Evolutionary conservation across 352 stramenopile genomes (phyloP), one percentile per base, ranked within the genome.

Genomic region (Elongisporangium undulatum): DNA sequence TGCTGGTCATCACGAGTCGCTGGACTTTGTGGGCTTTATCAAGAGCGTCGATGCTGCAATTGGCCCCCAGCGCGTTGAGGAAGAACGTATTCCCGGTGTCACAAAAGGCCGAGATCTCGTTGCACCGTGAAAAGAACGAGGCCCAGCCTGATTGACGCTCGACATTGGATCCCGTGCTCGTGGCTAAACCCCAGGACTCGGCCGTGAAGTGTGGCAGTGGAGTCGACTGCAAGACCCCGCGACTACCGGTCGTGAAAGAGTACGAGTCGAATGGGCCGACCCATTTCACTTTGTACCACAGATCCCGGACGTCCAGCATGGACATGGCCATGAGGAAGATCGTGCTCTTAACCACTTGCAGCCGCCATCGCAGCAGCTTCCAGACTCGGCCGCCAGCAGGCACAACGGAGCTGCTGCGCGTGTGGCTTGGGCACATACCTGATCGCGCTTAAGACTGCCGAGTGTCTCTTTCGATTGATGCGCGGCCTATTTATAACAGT

Each of bases 271-370:
- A 54, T 17, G 67, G 59, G 3, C 67, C 67, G 53, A 74, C 57
- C 67, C 67, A 74, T 13, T 58, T 50, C 53, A 68, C 53, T 55
- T 74, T 74, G 53, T 71, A 74, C 24, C 61, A 61, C 29, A 71
- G 38, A 45, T 74, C 67, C 15, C 67, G 67, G 19, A 66, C 20
- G 53, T 74, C 67, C 15, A 64, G 24, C 4, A 55, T 50, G 5
- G 59, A 64, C 38, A 59, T 64, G 10, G 20, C 51, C 53, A 59
- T 55, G 19, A 64, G 41, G 15, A 64, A 64, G 3, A 53, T 53
- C 16, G 48, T 54, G 15, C 45, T 29, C 45, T 64, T 58, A 17
- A 64, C 38, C 15, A 64, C 51, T 19, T 51, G 52, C 8, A 64
- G 59, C 19, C 41, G 59, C 59, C 52, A 64, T n/a, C 26, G 51